Evolutionary conservation across 202 grass and related monocot species (phyloP).

Genomic region (Zoysia matrella): DNA sequence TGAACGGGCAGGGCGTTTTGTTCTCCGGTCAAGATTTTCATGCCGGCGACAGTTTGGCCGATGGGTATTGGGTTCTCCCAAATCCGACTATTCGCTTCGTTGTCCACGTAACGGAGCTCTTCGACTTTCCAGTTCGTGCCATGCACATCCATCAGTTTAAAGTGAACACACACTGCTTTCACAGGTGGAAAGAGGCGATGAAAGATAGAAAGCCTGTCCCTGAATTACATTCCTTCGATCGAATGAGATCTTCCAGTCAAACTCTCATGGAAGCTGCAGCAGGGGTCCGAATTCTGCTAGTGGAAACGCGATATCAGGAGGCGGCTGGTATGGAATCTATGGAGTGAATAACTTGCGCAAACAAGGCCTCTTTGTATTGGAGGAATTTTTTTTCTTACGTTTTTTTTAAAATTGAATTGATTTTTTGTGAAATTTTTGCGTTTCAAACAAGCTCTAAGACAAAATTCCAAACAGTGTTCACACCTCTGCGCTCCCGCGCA

Average conservation of each 20-base stretch:
- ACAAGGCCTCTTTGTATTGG: no score
- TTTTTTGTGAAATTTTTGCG: no score
- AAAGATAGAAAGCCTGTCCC: neutral
- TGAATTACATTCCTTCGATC: conserved; percentile 7
- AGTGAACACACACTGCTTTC: no score
- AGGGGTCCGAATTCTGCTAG: conserved; percentile 3
- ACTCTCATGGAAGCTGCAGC: neutral
- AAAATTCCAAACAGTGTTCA: no score
- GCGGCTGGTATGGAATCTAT: conserved; percentile 22
- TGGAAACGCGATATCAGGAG: conserved; percentile 42
- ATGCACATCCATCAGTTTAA: neutral
- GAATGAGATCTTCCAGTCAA: conserved; percentile 5
- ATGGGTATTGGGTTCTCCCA: conserved; percentile 1
- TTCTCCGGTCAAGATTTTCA: conserved; percentile 64
- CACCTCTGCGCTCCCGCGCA: no score
- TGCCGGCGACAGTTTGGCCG: conserved; percentile 25
- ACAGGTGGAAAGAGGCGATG: no score
- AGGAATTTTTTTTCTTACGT: no score
- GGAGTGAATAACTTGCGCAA: conserved; percentile 14
- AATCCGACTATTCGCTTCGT: conserved; percentile 46
- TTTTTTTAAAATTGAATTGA: no score
- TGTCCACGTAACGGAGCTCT: conserved; percentile 41
- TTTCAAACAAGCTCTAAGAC: no score
- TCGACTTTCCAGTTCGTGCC: conserved; percentile 38
- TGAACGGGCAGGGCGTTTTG: conserved; percentile 39